Base-by-base conservation (phyloP, 768 basidiomycete species). In the Russula lepida region DNA sequence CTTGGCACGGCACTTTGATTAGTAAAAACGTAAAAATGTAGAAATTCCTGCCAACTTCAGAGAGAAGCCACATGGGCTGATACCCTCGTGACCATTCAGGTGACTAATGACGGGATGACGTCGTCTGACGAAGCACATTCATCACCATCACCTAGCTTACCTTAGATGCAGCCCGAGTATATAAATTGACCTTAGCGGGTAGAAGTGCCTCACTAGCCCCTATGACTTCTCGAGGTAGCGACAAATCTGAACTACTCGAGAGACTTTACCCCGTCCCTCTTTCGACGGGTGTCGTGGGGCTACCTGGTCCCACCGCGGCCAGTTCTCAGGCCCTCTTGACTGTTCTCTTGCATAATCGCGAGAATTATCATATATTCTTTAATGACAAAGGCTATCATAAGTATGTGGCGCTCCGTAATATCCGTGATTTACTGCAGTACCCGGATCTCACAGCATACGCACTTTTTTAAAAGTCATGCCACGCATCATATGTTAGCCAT, bases 401-500 rank as follows among this genome's bases (percentile, higher is more conserved):
- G 70, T 73, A 66, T 46, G 71, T 66, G 2, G 37, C 35, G 35
- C 48, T 55, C 35, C 35, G 12, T 47, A 19, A 46, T n/a, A 17
- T 41, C n/a, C 7, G 1, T 12, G 9, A 37, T n/a, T 4, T n/a
- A n/a, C n/a, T n/a, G n/a, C 3, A n/a, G 12, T 37, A 12, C 3
- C 19, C 17, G 4, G 35, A 12, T 28, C 25, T 33, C 59, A 44
- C 53, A 32, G 27, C 5, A 27, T 12, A 23, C 32, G 3, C 11
- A 3, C 15, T 32, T 6, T 13, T 41, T 8, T 17, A 21, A 53
- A 50, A 82, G 81, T 58, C 86, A 88, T 71, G 71, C 79, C 35
- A 73, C 80, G 4, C 85, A 88, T 64, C 82, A 80, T 27, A 64
- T 80, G 21, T 70, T 85, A 27, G 83, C 84, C 6, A 76, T 83